These are phyloP conservation scores for Talaromyces sp. DNA, from an alignment of 2,329 filamentous ascomycete genomes.

Conservation along the genomic window DNA sequence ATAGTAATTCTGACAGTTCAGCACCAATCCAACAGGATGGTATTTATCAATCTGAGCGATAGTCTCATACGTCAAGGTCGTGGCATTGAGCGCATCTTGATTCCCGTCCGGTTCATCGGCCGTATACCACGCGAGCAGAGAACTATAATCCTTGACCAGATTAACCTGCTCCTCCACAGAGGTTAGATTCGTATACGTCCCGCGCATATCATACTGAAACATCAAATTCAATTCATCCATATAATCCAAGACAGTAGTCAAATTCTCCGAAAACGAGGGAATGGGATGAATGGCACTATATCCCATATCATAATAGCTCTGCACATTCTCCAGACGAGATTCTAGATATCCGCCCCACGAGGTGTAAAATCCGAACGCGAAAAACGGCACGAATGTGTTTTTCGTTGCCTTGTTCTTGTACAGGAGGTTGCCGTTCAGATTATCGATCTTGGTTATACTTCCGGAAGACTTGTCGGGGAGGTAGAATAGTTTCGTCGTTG, in stretches of 20 bases:
- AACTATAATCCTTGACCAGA: conserved; percentile 10
- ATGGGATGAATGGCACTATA: conserved; percentile 14
- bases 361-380: conserved; percentile 14
- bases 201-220: conserved; percentile 16
- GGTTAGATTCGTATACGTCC: conserved; percentile 10
- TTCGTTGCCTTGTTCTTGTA: conserved; percentile 11
- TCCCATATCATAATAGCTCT: conserved; percentile 12
- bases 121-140: conserved; percentile 9
- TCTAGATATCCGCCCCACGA: conserved; percentile 13
- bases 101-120: conserved; percentile 14
- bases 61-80: conserved; percentile 9
- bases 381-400: conserved; percentile 6
- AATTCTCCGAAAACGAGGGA: conserved; percentile 8
- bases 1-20: conserved; percentile 14
- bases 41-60: conserved; percentile 11
- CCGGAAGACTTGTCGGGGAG: conserved; percentile 11
- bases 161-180: conserved; percentile 9
- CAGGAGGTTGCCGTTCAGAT: conserved; percentile 9
- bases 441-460: conserved; percentile 14
- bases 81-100: conserved; percentile 10
- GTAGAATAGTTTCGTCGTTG: conserved; percentile 12
- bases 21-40: conserved; percentile 9
- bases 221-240: conserved; percentile 14
- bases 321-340: conserved; percentile 9
- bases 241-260: conserved; percentile 13